phyloP scores from a whole-genome alignment of 768 basidiomycete species.

The Suillus occidentalis region DNA sequence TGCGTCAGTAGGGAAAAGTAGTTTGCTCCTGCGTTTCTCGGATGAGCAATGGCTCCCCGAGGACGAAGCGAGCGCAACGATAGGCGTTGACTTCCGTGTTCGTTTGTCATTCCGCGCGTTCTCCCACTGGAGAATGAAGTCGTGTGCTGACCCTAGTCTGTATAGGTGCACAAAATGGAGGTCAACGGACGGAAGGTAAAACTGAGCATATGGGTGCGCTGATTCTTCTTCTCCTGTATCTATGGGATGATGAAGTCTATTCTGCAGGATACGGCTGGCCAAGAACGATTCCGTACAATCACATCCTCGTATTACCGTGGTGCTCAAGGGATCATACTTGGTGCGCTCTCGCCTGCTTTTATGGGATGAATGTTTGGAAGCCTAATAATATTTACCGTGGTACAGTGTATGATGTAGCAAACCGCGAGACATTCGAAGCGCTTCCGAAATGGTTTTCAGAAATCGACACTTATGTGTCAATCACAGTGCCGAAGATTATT shows the following conservation, averaged over 20 bases:
- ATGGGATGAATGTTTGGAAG: too few relatives aligned
- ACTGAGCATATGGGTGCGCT: slow-evolving; percentile 88
- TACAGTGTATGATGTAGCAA: slow-evolving; percentile 93
- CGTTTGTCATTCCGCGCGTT: slow-evolving; percentile 27
- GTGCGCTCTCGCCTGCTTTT: slow-evolving; percentile 33
- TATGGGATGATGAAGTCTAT: not conserved
- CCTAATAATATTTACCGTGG: not conserved
- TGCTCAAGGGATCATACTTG: slow-evolving; percentile 80
- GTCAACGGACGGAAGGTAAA: slow-evolving; percentile 83
- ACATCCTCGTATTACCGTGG: slow-evolving; percentile 95
- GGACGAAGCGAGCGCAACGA: slow-evolving; percentile 85
- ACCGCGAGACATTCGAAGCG: slow-evolving; percentile 89
- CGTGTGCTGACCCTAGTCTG: slow-evolving; percentile 3
- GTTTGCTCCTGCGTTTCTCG: slow-evolving; percentile 89
- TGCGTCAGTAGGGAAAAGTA: slow-evolving; percentile 91
- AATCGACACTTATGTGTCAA: slow-evolving; percentile 88
- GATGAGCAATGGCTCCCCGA: slow-evolving; percentile 94
- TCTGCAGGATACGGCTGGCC: slow-evolving; percentile 87
- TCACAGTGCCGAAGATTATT: slow-evolving; percentile 88
- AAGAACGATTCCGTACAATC: slow-evolving; percentile 94
- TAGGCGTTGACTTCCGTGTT: slow-evolving; percentile 84
- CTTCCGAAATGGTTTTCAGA: slow-evolving; percentile 93
- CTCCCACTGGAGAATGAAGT: not conserved
- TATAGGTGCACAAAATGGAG: slow-evolving; percentile 85
- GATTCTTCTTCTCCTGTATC: not conserved